phyloP scores from a whole-genome alignment of 352 stramenopile genomes.

The Aphanomyces euteiches region DNA sequence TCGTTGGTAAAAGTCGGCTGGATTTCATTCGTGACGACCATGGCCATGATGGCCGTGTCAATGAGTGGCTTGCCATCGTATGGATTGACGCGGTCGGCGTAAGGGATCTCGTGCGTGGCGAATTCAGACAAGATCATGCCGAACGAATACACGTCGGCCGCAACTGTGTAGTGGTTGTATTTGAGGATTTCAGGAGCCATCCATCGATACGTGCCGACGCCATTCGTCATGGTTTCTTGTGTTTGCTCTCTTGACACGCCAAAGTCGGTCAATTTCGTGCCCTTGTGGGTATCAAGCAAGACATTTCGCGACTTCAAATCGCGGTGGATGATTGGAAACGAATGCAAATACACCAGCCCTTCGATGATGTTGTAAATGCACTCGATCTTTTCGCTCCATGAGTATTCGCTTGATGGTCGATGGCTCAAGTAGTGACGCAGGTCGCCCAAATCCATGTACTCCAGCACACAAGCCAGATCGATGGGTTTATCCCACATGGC shows the following conservation, averaged over 20 bases:
- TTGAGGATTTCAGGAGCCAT: constrained; percentile 31
- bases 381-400: constrained; percentile 30
- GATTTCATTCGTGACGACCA: constrained; percentile 22
- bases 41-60: constrained; percentile 29
- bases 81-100: constrained; percentile 10
- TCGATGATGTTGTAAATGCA: constrained; percentile 42
- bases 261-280: constrained; percentile 50
- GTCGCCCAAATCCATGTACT: constrained; percentile 52
- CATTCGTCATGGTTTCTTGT: constrained; percentile 29
- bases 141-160: constrained; percentile 26
- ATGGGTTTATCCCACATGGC: constrained; percentile 51
- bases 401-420: constrained; percentile 22
- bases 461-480: constrained; percentile 45
- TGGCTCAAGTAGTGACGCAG: constrained; percentile 43
- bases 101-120: constrained; percentile 12
- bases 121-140: constrained; percentile 22
- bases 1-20: constrained; percentile 14
- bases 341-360: constrained; percentile 46
- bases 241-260: constrained; percentile 40
- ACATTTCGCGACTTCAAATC: constrained; percentile 51
- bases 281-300: constrained; percentile 36
- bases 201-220: constrained; percentile 26
- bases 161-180: constrained; percentile 28
- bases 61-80: constrained; percentile 14
- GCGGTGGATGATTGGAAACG: constrained; percentile 41